phyloP scores from a whole-genome alignment of 169 alveolate genomes.

The Cryptosporidium tyzzeri region DNA sequence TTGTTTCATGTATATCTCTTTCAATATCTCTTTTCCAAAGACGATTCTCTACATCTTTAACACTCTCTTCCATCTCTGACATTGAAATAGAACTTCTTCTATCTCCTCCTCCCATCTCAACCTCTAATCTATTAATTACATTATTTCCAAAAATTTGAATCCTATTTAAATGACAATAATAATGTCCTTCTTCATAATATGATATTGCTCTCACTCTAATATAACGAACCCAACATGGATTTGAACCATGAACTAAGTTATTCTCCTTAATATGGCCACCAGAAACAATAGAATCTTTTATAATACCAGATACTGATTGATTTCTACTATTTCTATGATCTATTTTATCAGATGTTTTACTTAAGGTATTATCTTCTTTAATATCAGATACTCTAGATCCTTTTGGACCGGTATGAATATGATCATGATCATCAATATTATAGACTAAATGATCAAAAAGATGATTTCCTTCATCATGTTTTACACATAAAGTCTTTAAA shows the following conservation, averaged over 20 bases:
- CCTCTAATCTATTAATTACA: constrained; percentile 49
- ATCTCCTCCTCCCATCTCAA: constrained; percentile 51
- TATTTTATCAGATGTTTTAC: background rate
- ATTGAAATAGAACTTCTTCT: constrained; percentile 62
- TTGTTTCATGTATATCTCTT: constrained; percentile 23
- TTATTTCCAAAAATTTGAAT: constrained; percentile 70
- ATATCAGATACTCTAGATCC: constrained; percentile 8
- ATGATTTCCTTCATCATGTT: background rate
- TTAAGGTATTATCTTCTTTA: background rate
- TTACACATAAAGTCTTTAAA: constrained; percentile 44
- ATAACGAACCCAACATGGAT: constrained; percentile 74
- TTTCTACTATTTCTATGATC: background rate
- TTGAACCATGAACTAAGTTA: constrained; percentile 16
- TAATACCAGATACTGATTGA: background rate
- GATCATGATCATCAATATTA: background rate
- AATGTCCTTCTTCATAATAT: constrained; percentile 66
- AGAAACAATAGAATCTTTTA: background rate
- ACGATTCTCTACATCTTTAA: constrained; percentile 61
- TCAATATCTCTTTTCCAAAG: constrained; percentile 35
- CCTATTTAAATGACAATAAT: constrained; percentile 55
- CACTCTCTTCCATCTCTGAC: constrained; percentile 57
- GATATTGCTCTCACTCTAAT: constrained; percentile 56
- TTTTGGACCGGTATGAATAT: background rate
- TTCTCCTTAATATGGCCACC: constrained; percentile 25
- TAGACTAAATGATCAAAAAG: background rate